phyloP scores from a whole-genome alignment of 495 filamentous ascomycete species.

The Podospora pseudoanserina region DNA sequence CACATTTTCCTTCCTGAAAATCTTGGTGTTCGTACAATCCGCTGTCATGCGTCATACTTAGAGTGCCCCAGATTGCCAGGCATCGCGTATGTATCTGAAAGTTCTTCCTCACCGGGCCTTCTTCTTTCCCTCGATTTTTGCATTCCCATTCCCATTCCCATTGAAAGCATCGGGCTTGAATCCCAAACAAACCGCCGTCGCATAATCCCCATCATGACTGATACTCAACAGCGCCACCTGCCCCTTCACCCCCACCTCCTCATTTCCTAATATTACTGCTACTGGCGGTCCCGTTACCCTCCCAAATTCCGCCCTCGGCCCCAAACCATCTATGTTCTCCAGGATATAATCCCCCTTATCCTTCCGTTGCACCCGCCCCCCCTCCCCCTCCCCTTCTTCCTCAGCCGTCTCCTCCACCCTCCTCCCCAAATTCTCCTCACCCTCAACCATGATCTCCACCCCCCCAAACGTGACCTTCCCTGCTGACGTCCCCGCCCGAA shows the following conservation, averaged over 20 bases:
- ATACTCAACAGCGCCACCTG: slow-evolving; percentile 35
- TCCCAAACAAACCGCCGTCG: slow-evolving; percentile 33
- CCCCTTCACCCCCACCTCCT: slow-evolving; percentile 4
- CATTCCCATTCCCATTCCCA: too few relatives aligned
- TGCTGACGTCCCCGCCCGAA: slow-evolving; percentile 19
- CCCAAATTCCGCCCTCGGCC: background rate
- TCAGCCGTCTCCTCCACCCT: slow-evolving; percentile 1
- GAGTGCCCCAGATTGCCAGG: too few relatives aligned
- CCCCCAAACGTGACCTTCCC: background rate
- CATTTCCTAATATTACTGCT: background rate
- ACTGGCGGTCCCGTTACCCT: background rate
- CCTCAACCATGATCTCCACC: background rate
- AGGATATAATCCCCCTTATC: background rate
- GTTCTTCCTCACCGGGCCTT: too few relatives aligned
- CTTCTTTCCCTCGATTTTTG: too few relatives aligned
- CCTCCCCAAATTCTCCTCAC: background rate
- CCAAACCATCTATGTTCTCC: background rate
- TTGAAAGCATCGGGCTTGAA: background rate
- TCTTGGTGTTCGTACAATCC: too few relatives aligned
- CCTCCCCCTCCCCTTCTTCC: background rate
- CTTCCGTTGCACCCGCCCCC: background rate
- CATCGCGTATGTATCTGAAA: too few relatives aligned
- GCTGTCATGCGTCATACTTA: too few relatives aligned
- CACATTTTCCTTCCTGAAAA: too few relatives aligned
- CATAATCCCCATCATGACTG: slow-evolving; percentile 38